Evolutionary conservation across 1,284 basidiomycete genomes (phyloP).

Genomic region (Vanrija humicola): DNA sequence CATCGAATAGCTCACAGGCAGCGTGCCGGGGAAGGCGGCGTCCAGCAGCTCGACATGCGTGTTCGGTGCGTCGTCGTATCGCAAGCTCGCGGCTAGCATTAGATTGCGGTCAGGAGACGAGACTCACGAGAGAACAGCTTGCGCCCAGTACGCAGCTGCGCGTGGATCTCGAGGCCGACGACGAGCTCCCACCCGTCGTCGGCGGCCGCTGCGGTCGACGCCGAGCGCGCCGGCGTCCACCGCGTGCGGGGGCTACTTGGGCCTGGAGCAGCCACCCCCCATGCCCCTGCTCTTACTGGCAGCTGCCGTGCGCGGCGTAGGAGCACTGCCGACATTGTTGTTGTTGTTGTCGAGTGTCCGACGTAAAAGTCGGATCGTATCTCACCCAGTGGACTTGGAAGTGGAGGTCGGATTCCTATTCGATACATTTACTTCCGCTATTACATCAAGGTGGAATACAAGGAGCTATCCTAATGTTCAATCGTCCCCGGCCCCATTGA

Average conservation of each 20-base stretch:
- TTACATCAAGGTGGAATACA: not conserved
- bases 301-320: too few species aligned
- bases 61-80: constrained; percentile 49
- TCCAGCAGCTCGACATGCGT: constrained; percentile 77
- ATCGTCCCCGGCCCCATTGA: not conserved
- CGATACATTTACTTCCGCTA: constrained; percentile 1
- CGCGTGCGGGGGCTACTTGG: too few species aligned
- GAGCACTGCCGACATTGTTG: too few species aligned
- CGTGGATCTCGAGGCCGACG: constrained; percentile 93
- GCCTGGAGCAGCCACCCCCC: too few species aligned
- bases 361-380: too few species aligned
- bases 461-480: not conserved
- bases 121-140: constrained; percentile 85
- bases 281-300: too few species aligned
- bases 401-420: too few species aligned
- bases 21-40: constrained; percentile 85
- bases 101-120: not conserved
- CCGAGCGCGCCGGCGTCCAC: too few species aligned
- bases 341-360: too few species aligned
- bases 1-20: constrained; percentile 65
- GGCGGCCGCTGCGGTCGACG: not conserved
- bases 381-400: too few species aligned
- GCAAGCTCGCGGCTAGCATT: constrained; percentile 23
- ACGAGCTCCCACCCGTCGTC: constrained; percentile 69
- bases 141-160: constrained; percentile 77